These are phyloP conservation scores for Rutstroemia sp. DNA, from an alignment of 2,329 filamentous ascomycete species.

Conservation along the genomic window DNA sequence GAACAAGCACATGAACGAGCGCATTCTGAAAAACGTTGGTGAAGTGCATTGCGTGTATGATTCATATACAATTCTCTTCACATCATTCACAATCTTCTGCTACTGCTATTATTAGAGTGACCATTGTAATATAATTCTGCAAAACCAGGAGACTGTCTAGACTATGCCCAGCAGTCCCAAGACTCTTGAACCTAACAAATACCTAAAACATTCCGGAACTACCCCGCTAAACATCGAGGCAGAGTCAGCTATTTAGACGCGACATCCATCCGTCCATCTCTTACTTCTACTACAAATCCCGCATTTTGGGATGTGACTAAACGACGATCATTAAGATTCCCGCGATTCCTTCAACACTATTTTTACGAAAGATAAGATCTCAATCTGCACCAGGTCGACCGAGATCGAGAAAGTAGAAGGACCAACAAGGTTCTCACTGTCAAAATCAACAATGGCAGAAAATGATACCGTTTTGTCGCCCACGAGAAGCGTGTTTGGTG, in stretches of 20 bases:
- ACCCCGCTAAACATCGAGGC: slow-evolving; percentile 10
- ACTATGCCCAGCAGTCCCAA: neutral
- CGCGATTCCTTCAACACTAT: neutral
- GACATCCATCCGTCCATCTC: neutral
- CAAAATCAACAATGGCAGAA: slow-evolving; percentile 9
- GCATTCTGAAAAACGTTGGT: too few species aligned
- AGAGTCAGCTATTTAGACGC: neutral
- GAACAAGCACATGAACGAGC: too few species aligned
- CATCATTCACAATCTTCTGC: too few species aligned
- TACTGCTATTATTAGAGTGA: too few species aligned
- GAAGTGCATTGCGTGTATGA: too few species aligned
- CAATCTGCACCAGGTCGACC: neutral
- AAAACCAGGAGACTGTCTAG: neutral
- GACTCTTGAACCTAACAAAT: neutral
- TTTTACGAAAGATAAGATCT: neutral
- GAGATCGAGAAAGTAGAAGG: neutral
- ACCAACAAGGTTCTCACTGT: neutral
- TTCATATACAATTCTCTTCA: too few species aligned
- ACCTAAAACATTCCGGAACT: neutral
- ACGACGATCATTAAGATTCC: neutral
- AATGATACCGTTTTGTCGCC: slow-evolving; percentile 14
- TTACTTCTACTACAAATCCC: neutral
- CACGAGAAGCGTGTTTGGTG: neutral
- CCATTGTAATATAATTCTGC: too few species aligned
- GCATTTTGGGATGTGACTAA: neutral